Evolutionary conservation across 2,329 filamentous ascomycete genomes (phyloP), one percentile per base, ranked within the genome.

Genomic region (Domatiomyces globalis): DNA sequence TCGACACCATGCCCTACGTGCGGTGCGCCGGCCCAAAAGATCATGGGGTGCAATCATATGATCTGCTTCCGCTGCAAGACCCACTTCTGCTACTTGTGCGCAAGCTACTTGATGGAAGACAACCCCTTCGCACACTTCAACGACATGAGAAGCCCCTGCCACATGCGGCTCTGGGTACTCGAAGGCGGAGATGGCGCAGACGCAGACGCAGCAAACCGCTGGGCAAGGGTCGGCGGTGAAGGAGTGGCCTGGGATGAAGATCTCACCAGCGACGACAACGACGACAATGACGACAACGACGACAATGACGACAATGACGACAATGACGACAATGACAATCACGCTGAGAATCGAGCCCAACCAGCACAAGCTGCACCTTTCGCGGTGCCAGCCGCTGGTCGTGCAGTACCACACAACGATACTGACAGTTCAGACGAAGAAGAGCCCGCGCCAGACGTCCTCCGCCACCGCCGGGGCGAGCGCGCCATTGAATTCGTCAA

Each of bases 41-140:
- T 84, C 1, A 81, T 86, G 63, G 92, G 92, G 42, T 98, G 92
- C 73, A 95, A 95, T 67, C 89, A 95, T 68, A 96, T 96, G 88
- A 85, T 83, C 48, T 95, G 90, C 69, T 87, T 84, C 66, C 82
- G 86, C 57, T 98, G 92, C 71, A 76, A 83, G 49, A 85, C 87
- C 1, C 90, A 96, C 66, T 96, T 95, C 65, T 98, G 92, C 71
- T 96, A 96, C 60, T 76, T 96, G 1, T 96, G 92, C 64, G 84
- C 84, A 0, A 77, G 81, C n/a, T 96, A 87, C 85, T 75, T 98
- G 43, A 77, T 83, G 51, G 79, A 85, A 0, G 73, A 71, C 17
- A 92, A 95, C 60, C 89, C 89, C 1, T 96, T 96, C 63, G 71
- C 76, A 50, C 92, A 98, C 66, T 98, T 89, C 71, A 95, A 95